Evolutionary conservation across 148 eudicot genomes (phyloP).

Genomic region (Fagopyrum homotropicum): DNA sequence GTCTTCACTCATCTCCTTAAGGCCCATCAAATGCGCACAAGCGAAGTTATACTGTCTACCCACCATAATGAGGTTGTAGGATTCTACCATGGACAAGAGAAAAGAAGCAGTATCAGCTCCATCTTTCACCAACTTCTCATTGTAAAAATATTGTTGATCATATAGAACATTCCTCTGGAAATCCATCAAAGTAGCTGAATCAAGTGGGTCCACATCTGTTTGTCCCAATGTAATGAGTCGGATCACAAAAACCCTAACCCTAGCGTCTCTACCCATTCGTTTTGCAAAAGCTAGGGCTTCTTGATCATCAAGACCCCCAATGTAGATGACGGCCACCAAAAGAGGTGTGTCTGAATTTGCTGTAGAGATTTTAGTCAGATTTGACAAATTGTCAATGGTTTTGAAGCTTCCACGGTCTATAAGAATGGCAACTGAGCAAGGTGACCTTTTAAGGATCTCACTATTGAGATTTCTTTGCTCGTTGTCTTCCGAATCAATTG

Average conservation of each 20-base stretch:
- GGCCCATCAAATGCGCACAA: constrained; percentile 28
- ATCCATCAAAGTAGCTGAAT: constrained; percentile 15
- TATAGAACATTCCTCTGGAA: constrained; percentile 2
- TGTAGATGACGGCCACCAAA: constrained; percentile 31
- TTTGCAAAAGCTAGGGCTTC: constrained; percentile 46
- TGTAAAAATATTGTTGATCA: constrained; percentile 13
- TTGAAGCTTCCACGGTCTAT: constrained; percentile 29
- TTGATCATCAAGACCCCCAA: constrained; percentile 62
- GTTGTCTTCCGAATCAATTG: constrained; percentile 25
- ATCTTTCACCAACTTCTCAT: constrained; percentile 33
- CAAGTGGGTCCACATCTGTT: constrained; percentile 6
- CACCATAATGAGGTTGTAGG: constrained; percentile 41
- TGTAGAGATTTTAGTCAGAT: not conserved
- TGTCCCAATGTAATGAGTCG: constrained; percentile 18
- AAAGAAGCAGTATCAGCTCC: constrained; percentile 29
- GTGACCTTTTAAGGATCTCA: constrained; percentile 39
- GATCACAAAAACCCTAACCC: constrained; percentile 25
- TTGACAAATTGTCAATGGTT: not conserved
- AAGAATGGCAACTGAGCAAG: constrained; percentile 61
- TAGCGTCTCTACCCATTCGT: constrained; percentile 27
- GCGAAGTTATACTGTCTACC: constrained; percentile 38
- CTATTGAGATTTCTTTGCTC: constrained; percentile 37
- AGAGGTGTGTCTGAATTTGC: constrained; percentile 8
- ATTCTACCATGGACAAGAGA: constrained; percentile 21
- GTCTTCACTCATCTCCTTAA: constrained; percentile 42